Base-by-base conservation (phyloP, 2,329 filamentous ascomycete genomes). In the Penicillium paneum region DNA sequence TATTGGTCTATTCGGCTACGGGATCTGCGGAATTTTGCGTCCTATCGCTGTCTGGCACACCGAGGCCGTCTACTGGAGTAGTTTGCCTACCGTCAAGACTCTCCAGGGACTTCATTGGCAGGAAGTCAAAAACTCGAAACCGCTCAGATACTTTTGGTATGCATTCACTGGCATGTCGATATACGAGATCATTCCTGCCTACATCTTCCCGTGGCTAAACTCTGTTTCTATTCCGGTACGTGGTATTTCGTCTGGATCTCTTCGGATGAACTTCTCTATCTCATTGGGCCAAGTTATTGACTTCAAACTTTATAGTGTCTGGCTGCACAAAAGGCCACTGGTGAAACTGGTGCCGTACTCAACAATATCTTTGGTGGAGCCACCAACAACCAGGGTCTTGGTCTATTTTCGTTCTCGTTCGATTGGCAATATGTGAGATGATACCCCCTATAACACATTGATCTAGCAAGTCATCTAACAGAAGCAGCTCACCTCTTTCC, bases 51-150 rank as follows among this genome's bases (percentile, higher is more conserved):
- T 84, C 11, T 83, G 79, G 74, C 80, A 82, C 48, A 77, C 79
- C 5, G 81, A 83, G 13, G 76, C 79, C 2, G 81, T 84, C 3
- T 84, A 82, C 67, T 84, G 81, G 81, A 71, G 73, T 34, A 80
- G 72, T 6, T 64, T 83, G 4, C 81, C 81, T 0, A 78, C 76
- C 0, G 79, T 83, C 48, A 82, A 82, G 59, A 77, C 76, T 0
- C 76, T 83, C 8, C 81, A 83, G 56, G 78, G 79, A 0, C 71
- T 83, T 4, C 81, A 83, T 58, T 83, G 80, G 78, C 74, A 82
- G 41, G 63, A 76, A 0, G 17, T 81, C 29, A 79, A 78, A 63
- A 70, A 75, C 57, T 80, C 78, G 0, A 80, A 80, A 59, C 81
- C 79, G 0, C 69, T 83, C 0, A 70, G 79, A 6, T 76, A 71